Conservation (phyloP, 306 rosid species). For the Sicyos edulis region DNA sequence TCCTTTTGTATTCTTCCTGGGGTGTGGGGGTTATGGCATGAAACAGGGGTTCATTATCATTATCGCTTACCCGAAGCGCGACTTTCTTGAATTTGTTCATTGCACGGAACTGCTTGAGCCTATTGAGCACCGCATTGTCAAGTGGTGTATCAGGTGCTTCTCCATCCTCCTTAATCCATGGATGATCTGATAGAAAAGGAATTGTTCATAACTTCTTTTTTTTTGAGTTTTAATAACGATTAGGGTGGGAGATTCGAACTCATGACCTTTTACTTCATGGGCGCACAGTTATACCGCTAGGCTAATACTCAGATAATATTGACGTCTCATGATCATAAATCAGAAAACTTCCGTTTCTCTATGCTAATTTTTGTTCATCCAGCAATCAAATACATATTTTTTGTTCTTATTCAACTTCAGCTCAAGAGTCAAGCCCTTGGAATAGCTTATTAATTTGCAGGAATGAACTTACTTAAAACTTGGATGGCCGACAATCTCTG, state of each 20-base stretch:
- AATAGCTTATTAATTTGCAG: neutral
- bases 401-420: neutral
- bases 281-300: too few species aligned
- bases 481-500: slow-evolving; percentile 76
- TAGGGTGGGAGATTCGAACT: too few species aligned
- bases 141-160: slow-evolving; percentile 96
- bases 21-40: neutral
- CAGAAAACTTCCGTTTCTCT: slow-evolving; percentile 1
- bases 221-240: too few species aligned
- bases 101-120: slow-evolving; percentile 95
- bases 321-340: neutral
- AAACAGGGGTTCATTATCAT: neutral
- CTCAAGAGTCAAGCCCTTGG: neutral
- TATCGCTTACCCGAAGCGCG: slow-evolving; percentile 62
- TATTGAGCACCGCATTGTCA: slow-evolving; percentile 84
- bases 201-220: too few species aligned
- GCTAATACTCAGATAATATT: too few species aligned
- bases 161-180: slow-evolving; percentile 96
- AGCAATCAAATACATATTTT: neutral
- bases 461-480: slow-evolving; percentile 59
- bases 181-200: slow-evolving; percentile 19
- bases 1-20: neutral
- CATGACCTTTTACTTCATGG: too few species aligned
- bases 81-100: slow-evolving; percentile 98
- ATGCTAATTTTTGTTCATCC: neutral